Evolutionary conservation across 192 early-diverging fungal species (phyloP).

Genomic region (Mortierella hygrophila): DNA sequence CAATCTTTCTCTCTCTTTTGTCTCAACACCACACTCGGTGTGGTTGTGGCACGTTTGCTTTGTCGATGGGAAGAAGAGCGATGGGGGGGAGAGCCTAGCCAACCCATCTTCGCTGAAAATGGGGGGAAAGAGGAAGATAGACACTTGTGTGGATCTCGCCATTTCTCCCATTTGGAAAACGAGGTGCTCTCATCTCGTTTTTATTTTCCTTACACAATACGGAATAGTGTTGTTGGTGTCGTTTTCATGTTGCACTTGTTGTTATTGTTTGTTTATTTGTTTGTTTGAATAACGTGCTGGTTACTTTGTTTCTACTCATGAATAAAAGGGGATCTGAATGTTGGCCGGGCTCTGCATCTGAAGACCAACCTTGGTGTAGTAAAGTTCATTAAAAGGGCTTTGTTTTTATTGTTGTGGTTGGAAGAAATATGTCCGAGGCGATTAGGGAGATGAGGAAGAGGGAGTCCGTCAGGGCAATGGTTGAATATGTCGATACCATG

Average conservation of each 20-base stretch:
- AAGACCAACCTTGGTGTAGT: background rate
- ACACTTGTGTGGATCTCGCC: background rate
- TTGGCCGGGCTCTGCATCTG: background rate
- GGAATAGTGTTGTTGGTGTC: no score
- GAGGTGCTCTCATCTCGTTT: background rate
- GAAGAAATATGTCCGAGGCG: background rate
- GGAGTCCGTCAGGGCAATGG: background rate
- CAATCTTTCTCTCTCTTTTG: no score
- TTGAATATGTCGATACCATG: background rate
- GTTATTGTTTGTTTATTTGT: no score
- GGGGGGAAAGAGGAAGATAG: background rate
- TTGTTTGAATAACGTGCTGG: no score
- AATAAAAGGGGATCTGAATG: background rate
- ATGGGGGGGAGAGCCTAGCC: background rate
- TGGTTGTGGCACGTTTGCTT: no score
- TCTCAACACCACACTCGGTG: no score
- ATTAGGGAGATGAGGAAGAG: background rate
- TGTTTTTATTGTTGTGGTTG: conserved; percentile 4
- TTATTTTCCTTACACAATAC: background rate
- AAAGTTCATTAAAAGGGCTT: background rate
- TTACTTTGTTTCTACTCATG: no score
- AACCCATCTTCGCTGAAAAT: background rate
- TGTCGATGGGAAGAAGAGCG: background rate
- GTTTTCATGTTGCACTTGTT: no score
- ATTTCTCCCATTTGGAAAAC: background rate